Base-by-base conservation (phyloP, 768 basidiomycete species). In the Collybia mongolica region DNA sequence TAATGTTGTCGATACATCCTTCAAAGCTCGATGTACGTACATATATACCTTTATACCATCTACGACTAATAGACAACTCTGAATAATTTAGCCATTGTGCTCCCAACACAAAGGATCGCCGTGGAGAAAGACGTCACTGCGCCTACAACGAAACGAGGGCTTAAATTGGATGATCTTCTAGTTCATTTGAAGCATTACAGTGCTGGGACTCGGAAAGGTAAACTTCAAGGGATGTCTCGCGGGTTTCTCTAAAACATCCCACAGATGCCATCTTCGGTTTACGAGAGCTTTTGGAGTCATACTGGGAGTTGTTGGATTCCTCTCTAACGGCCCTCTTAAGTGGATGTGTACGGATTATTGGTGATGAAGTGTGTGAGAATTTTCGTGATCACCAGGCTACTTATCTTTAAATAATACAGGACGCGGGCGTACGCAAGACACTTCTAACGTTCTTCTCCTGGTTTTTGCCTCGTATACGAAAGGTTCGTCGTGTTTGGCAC, bases 1-100 rank as follows among this genome's bases (percentile, higher is more conserved):
- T 40, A 98, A 98, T 77, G 90, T 83, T 5, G 82, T 98, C 57
- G 92, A 98, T 69, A 98, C 96, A 1, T 94, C 95, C 1, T 98
- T 96, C 80, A 93, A 95, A 65, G 85, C 93, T 26, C 83, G 92
- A 52, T 92, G 96, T 97, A 62, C 59, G 89, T 74, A 43, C 35
- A 39, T n/a, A 28, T 45, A 24, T n/a, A n/a, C n/a, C 17, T 44
- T 17, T 24, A 23, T 17, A 32, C 23, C 20, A 29, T 38, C 15
- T 52, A 38, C 47, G 35, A 49, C 64, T 57, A 48, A 54, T 51
- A 36, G 54, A 26, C 22, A 18, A 32, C 11, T 23, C 22, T 38
- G 45, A 18, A 11, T 22, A 11, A 26, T 23, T 35, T 60, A 98
- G 95, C 92, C 19, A 96, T 98, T 65, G 88, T 85, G 19, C 76